Percentiles rank a stretch among this genome's conserved stretches.
Conservation (phyloP, 2,329 filamentous ascomycete species). For the Fusarium dimerum region DNA sequence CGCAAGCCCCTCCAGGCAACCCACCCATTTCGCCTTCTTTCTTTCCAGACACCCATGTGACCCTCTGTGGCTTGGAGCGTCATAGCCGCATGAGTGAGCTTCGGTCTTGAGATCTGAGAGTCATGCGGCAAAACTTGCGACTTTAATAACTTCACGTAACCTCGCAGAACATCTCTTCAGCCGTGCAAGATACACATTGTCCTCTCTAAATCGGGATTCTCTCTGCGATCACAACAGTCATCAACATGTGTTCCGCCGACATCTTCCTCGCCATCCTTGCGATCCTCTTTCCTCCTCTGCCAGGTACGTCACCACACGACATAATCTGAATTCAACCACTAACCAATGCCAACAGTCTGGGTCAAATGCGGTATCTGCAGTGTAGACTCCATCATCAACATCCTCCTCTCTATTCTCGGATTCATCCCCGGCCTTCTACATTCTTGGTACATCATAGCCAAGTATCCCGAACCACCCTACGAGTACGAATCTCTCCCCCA, state of each 20-base stretch:
- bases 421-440: slow-evolving; percentile 87
- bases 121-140: neutral
- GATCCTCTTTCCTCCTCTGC: slow-evolving; percentile 65
- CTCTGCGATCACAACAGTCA: slow-evolving; percentile 1
- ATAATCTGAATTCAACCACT: slow-evolving; percentile 6
- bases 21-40: slow-evolving; percentile 13
- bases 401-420: slow-evolving; percentile 80
- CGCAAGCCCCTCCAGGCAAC: slow-evolving; percentile 19
- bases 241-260: slow-evolving; percentile 58
- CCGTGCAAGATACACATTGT: neutral
- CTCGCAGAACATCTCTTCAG: too few species aligned
- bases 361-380: slow-evolving; percentile 93
- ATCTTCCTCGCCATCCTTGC: slow-evolving; percentile 65
- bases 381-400: slow-evolving; percentile 91
- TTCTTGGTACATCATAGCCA: slow-evolving; percentile 96
- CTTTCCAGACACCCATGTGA: slow-evolving; percentile 18
- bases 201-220: neutral
- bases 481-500: slow-evolving; percentile 69
- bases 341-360: slow-evolving; percentile 67
- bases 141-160: neutral
- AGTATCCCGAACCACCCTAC: slow-evolving; percentile 74
- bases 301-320: slow-evolving; percentile 50
- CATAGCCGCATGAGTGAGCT: neutral
- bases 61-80: neutral
- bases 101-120: neutral